Evolutionary conservation across 345 rosid genomes (phyloP), one percentile per base, ranked within the genome.

Genomic region (Gynandropsis gynandra): DNA sequence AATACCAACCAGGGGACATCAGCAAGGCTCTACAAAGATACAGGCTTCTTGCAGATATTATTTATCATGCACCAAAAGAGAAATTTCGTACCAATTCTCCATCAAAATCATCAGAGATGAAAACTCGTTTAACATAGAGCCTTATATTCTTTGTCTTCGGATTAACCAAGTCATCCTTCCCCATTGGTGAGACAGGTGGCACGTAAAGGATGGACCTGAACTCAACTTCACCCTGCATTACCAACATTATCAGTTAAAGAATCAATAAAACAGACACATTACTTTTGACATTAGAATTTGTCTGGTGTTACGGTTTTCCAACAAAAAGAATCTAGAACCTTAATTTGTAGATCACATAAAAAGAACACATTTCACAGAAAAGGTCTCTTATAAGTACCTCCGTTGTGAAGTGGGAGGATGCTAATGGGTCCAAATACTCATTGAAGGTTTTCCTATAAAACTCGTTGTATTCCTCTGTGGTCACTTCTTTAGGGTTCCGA

Each of bases 21-120:
- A 44, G 9, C 31, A 49, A 40, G 16, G 43, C 8, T 20, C n/a
- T 2, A 41, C 31, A 32, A 17, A 20, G 19, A 11, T 41, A 18
- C 17, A 10, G 24, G 17, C 5, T 24, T 5, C 29, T 24, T 24
- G 29, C 29, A 5, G 29, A 24, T 24, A 24, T n/a, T n/a, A n/a
- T 24, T 5, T 24, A 5, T 19, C 51, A 45, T 12, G 52, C 36
- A 55, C 1, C 46, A 17, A 19, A 52, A 39, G 15, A 12, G 38
- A 48, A 21, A 65, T 48, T 38, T 9, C 87, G 75, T 63, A 92
- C 97, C 88, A 92, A 71, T 63, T 92, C 98, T 40, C 97, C 98
- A 64, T 92, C 98, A 61, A 92, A 92, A 72, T 92, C 97, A 66
- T 92, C 94, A 20, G 98, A 92, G 66, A 87, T 92, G 68, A 87